Evolutionary conservation across 2,329 filamentous ascomycete genomes (phyloP), one percentile per base, ranked within the genome.

Genomic region (Ascochyta viciae-villosae): DNA sequence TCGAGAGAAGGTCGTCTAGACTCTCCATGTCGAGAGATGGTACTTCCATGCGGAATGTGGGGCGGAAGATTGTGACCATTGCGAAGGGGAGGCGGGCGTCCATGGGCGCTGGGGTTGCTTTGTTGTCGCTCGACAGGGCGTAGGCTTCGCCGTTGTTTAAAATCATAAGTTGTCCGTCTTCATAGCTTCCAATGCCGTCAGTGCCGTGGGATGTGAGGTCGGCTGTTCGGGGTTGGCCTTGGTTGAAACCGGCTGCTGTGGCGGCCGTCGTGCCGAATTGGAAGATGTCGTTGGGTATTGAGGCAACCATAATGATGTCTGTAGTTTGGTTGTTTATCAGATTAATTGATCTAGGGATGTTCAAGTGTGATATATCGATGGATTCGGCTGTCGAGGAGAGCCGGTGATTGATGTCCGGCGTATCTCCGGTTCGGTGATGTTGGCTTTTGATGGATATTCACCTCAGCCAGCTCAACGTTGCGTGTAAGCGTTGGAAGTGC

Each of bases 211-310:
- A 74, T 15, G 72, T 72, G 3, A 80, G 71, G 60, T 77, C 74
- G 57, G 68, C 23, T 58, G 74, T 49, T 62, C 72, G 31, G 59
- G 76, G 63, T 62, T 76, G 58, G 62, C 68, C 68, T 31, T 58
- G 67, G 33, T 65, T 72, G 44, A 78, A 74, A 13, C 75, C 75
- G 13, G 71, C 67, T 10, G 68, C 66, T 49, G 74, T 70, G 22
- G 77, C 78, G 10, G 74, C 66, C 27, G 63, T 64, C 22, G 77
- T 73, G 29, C 76, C 78, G 67, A 75, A 79, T 55, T 79, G 78
- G 60, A 77, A 79, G 58, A 80, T 76, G 61, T 79, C 78, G 68
- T 80, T 80, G 33, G 78, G 77, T 24, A 77, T 76, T 24, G 74
- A 74, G 50, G 64, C 67, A 41, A 71, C 68, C 76, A 78, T 77